Evolutionary conservation across 78 protist species (phyloP).

Genomic region (Dictyostelium citrinum): DNA sequence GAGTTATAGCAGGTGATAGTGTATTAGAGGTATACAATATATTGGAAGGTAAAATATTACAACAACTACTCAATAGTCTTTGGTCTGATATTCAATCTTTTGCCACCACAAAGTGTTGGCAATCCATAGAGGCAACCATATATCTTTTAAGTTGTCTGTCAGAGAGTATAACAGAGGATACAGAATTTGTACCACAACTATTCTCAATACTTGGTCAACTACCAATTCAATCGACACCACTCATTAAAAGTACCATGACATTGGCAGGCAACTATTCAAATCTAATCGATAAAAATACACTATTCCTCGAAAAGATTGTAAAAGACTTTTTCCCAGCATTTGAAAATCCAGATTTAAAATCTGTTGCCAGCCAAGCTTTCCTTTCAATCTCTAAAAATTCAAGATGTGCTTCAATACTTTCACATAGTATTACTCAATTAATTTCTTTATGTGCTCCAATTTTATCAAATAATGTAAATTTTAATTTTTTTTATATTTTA

Average conservation of each 20-base stretch:
- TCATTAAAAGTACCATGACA: conserved; percentile 32
- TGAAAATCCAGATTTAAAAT: conserved; percentile 35
- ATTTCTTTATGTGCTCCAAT: conserved; percentile 27
- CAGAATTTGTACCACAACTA: conserved; percentile 52
- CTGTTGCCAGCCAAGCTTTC: conserved; percentile 19
- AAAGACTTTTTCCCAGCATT: conserved; percentile 64
- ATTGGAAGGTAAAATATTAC: background rate
- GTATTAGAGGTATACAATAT: conserved; percentile 20
- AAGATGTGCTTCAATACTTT: conserved; percentile 24
- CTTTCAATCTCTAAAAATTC: conserved; percentile 48
- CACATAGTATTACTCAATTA: background rate
- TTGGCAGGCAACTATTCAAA: conserved; percentile 68
- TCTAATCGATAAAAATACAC: conserved; percentile 35
- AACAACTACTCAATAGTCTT: background rate
- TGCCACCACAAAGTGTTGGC: conserved; percentile 18
- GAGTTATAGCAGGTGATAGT: conserved; percentile 41
- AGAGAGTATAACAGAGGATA: conserved; percentile 33
- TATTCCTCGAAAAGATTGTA: conserved; percentile 17
- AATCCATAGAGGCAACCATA: conserved; percentile 41
- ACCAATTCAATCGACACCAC: conserved; percentile 57
- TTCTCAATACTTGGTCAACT: conserved; percentile 26
- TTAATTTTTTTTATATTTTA: background rate
- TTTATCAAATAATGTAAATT: conserved; percentile 19
- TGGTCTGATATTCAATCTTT: conserved; percentile 44
- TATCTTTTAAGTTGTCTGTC: conserved; percentile 39